phyloP scores from a whole-genome alignment of 768 basidiomycete genomes.

The Sarcodon aspratus region DNA sequence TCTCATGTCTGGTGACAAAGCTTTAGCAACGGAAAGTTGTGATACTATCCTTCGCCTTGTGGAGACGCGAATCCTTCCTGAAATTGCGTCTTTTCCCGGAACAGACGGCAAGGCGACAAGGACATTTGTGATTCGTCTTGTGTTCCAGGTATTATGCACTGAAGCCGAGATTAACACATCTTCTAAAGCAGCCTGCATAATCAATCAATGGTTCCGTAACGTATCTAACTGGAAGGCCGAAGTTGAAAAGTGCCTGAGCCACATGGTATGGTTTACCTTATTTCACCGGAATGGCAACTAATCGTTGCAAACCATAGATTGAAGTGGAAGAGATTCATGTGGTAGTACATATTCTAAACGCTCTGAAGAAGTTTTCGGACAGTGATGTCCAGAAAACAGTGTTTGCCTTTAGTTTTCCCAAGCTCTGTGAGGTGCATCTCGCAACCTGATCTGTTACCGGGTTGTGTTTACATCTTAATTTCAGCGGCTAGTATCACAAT shows the following conservation, averaged over 20 bases:
- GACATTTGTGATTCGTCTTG: slow-evolving; percentile 27
- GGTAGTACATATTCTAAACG: slow-evolving; percentile 27
- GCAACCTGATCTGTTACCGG: not conserved
- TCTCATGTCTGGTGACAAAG: slow-evolving; percentile 13
- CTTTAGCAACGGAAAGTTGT: slow-evolving; percentile 12
- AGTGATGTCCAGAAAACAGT: slow-evolving; percentile 34
- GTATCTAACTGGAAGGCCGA: slow-evolving; percentile 20
- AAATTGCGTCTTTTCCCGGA: slow-evolving; percentile 28
- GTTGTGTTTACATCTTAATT: not conserved
- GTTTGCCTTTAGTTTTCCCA: slow-evolving; percentile 29
- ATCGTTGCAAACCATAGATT: slow-evolving; percentile 17
- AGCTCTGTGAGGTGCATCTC: slow-evolving; percentile 37
- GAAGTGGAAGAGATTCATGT: slow-evolving; percentile 29
- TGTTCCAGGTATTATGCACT: slow-evolving; percentile 27
- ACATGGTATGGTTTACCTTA: not conserved
- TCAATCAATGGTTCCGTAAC: slow-evolving; percentile 12
- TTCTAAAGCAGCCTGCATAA: not conserved
- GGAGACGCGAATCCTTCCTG: slow-evolving; percentile 36
- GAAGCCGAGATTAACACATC: not conserved
- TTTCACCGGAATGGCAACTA: not conserved
- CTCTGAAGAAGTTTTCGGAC: slow-evolving; percentile 28
- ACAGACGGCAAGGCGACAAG: slow-evolving; percentile 22
- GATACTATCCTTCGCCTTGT: slow-evolving; percentile 25
- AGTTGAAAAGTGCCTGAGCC: slow-evolving; percentile 7
- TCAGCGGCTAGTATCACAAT: slow-evolving; percentile 40